Conservation (phyloP, 2,329 filamentous ascomycete species). For the Plenodomus lindquistii region DNA sequence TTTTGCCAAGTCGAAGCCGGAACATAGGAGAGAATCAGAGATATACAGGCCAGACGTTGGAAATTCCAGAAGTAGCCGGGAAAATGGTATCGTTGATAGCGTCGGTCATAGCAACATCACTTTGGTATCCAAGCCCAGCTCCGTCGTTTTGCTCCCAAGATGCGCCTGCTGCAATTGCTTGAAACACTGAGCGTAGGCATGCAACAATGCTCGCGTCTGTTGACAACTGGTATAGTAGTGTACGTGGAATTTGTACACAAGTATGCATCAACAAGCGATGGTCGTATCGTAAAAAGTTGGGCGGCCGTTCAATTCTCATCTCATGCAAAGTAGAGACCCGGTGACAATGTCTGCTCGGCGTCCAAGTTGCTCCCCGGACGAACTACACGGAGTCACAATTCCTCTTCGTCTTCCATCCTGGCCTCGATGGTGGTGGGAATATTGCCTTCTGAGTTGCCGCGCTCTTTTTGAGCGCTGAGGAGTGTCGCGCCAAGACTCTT, state of each 20-base stretch:
- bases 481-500: conserved; percentile 42
- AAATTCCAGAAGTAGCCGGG: background rate
- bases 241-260: background rate
- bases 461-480: conserved; percentile 37
- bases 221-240: conserved; percentile 1
- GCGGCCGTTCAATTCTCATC: background rate
- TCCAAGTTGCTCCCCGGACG: background rate
- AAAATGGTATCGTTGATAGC: background rate
- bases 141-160: background rate
- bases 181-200: background rate
- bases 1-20: background rate
- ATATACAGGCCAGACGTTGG: background rate
- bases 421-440: conserved; percentile 31
- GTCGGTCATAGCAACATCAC: no score
- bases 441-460: conserved; percentile 37
- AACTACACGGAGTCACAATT: conserved; percentile 45
- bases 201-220: background rate
- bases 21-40: background rate
- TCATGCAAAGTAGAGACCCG: background rate
- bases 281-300: background rate
- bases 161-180: background rate
- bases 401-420: conserved; percentile 50
- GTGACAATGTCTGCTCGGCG: background rate
- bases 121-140: background rate
- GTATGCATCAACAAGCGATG: background rate